Conservation (phyloP, 2,329 filamentous ascomycete genomes). For the Calonectria leucothoes region DNA sequence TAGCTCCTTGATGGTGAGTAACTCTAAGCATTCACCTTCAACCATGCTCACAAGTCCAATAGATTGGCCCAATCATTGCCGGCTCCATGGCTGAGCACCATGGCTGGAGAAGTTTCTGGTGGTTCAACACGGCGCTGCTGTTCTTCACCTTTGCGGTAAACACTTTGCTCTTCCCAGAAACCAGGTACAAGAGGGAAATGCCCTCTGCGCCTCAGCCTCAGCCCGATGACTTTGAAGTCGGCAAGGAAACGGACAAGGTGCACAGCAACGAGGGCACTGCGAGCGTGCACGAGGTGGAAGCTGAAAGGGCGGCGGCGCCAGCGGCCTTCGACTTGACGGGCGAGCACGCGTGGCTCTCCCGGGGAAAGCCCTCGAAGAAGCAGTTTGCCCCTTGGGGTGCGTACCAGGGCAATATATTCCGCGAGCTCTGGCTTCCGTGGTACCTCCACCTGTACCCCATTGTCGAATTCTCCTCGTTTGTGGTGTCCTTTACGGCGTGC, state of each 20-base stretch:
- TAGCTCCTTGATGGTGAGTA: constrained; percentile 13
- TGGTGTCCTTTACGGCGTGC: constrained; percentile 13
- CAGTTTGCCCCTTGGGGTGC: constrained; percentile 6
- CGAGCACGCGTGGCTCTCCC: constrained; percentile 15
- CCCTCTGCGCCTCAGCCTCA: neutral
- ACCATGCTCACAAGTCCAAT: neutral
- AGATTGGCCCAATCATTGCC: constrained; percentile 20
- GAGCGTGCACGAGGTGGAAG: constrained; percentile 7
- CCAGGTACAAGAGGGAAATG: constrained; percentile 14
- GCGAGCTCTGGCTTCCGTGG: constrained; percentile 22
- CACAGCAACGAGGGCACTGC: constrained; percentile 8
- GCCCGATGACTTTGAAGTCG: no score
- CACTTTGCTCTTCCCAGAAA: constrained; percentile 6
- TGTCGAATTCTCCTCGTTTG: constrained; percentile 19
- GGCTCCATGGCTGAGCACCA: constrained; percentile 19
- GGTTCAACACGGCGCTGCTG: constrained; percentile 17
- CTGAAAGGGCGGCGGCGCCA: neutral
- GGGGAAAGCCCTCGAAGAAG: constrained; percentile 20
- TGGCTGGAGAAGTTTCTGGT: constrained; percentile 19
- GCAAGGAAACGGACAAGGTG: constrained; percentile 1
- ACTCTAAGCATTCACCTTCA: accelerated
- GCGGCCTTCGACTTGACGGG: neutral
- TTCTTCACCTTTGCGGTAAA: constrained; percentile 15
- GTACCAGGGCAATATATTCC: constrained; percentile 16
- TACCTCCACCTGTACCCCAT: constrained; percentile 19